phyloP scores from a whole-genome alignment of 1,284 basidiomycete species.

The Rhodotorula sp. region DNA sequence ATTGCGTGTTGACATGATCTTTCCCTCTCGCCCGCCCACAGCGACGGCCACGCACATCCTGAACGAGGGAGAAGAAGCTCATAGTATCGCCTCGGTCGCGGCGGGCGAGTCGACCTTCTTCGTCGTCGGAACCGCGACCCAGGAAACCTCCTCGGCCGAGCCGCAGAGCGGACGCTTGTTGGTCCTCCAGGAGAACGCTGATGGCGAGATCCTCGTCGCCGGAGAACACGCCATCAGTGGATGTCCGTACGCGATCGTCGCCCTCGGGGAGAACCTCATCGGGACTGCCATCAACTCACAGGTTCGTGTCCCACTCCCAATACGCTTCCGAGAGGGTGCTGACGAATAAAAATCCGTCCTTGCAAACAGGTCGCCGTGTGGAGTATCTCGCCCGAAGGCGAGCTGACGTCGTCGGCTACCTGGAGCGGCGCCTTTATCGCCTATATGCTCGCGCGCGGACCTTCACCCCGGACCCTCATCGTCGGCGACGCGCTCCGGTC shows the following conservation, averaged over 20 bases:
- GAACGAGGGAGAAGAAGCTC: conserved; percentile 1
- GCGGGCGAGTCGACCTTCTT: conserved; percentile 16
- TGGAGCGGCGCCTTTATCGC: conserved; percentile 46
- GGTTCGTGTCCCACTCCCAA: conserved; percentile 11
- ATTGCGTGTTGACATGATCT: too few relatives aligned
- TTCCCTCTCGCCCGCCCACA: not conserved
- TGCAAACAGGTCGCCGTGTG: not conserved
- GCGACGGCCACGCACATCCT: not conserved
- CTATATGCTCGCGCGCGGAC: conserved; percentile 58
- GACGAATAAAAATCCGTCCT: too few relatives aligned
- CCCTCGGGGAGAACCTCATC: conserved; percentile 24
- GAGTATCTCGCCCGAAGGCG: not conserved
- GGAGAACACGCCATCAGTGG: conserved; percentile 26
- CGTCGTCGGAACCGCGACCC: conserved; percentile 35
- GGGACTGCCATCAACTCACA: conserved; percentile 42
- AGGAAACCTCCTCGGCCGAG: conserved; percentile 10
- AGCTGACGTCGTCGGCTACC: conserved; percentile 28
- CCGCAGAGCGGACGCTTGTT: conserved; percentile 38
- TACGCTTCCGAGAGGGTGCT: not conserved
- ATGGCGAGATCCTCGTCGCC: not conserved
- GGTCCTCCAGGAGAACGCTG: conserved; percentile 6
- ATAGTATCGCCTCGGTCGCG: not conserved
- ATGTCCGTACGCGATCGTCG: conserved; percentile 38
- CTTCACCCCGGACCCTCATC: conserved; percentile 55
- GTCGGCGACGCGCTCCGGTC: conserved; percentile 82